These are phyloP conservation scores for Colletotrichum tamarilloi DNA, from an alignment of 2,329 filamentous ascomycete species.

Conservation along the genomic window DNA sequence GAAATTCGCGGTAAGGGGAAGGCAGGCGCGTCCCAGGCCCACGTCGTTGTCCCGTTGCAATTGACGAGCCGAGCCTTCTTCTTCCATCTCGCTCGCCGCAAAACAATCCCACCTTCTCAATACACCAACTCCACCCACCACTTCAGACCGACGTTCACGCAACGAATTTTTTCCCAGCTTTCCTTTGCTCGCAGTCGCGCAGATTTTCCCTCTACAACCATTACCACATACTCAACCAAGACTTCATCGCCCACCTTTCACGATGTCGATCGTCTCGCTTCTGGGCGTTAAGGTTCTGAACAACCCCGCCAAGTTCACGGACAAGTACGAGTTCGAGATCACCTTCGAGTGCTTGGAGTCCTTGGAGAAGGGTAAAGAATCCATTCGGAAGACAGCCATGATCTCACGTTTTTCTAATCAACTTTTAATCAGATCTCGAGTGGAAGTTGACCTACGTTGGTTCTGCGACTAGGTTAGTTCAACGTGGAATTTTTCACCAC, in stretches of 20 bases:
- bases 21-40: slow-evolving; percentile 34
- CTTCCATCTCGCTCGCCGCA: slow-evolving; percentile 27
- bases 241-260: slow-evolving; percentile 33
- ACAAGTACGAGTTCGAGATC: slow-evolving; percentile 97
- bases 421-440: slow-evolving; percentile 78
- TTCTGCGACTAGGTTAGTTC: slow-evolving; percentile 91
- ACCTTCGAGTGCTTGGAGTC: slow-evolving; percentile 98
- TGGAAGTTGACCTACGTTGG: slow-evolving; percentile 99
- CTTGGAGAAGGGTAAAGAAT: slow-evolving; percentile 82
- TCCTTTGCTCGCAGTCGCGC: slow-evolving; percentile 3
- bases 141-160: neutral
- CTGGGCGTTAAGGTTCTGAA: slow-evolving; percentile 96
- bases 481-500: slow-evolving; percentile 38
- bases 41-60: slow-evolving; percentile 35
- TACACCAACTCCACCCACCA: slow-evolving; percentile 18
- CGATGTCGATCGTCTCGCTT: slow-evolving; percentile 95
- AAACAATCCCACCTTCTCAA: slow-evolving; percentile 13
- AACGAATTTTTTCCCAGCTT: neutral
- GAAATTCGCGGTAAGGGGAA: slow-evolving; percentile 35
- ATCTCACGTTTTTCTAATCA: neutral
- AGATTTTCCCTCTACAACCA: slow-evolving; percentile 6
- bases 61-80: slow-evolving; percentile 15
- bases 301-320: slow-evolving; percentile 94
- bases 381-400: neutral
- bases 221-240: slow-evolving; percentile 15